These are phyloP conservation scores for Trebouxia sp. DNA, from an alignment of 139 green algal species.

Conservation along the genomic window DNA sequence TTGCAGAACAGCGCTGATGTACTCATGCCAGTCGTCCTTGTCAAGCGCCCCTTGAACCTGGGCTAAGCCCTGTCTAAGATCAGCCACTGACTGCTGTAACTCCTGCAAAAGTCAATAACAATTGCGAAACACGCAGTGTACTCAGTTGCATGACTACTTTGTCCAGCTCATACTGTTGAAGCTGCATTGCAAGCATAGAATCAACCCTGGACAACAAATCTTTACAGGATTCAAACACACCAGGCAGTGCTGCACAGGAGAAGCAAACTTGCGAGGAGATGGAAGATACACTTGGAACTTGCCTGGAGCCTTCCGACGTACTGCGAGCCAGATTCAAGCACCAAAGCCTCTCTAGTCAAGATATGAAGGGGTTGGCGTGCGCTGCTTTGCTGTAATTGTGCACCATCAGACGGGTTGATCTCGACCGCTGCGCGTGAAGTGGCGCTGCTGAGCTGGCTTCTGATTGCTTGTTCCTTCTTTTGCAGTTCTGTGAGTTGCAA, in stretches of 20 bases:
- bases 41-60: not conserved
- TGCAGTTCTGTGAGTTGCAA: not conserved
- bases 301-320: not conserved
- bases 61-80: not conserved
- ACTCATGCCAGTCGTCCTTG: not conserved
- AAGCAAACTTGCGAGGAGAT: no score
- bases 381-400: no score
- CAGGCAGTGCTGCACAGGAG: no score
- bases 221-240: no score
- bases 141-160: no score
- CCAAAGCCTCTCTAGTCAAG: not conserved
- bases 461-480: not conserved
- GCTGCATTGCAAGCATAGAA: no score
- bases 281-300: no score
- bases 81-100: not conserved
- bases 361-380: not conserved
- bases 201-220: no score
- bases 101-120: no score
- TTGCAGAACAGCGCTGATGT: not conserved
- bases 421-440: not conserved
- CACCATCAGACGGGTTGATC: not conserved
- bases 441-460: not conserved
- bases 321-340: not conserved
- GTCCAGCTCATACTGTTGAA: no score
- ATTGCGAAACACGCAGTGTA: no score